Evolutionary conservation across 805 yeast species (phyloP).

Genomic region (Isabelozyma gotoi): DNA sequence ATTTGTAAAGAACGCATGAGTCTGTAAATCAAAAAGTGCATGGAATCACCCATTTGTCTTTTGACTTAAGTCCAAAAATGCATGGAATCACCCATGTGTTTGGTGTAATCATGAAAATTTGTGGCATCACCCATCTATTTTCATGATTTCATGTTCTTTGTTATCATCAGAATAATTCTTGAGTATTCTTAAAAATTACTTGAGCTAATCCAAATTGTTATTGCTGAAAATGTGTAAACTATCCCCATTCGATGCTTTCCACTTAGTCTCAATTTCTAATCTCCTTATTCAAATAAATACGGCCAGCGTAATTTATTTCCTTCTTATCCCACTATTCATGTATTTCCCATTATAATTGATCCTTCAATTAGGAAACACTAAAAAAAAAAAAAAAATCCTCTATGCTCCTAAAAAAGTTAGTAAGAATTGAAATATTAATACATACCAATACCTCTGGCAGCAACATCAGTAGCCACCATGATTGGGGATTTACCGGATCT

Average conservation of each 20-base stretch:
- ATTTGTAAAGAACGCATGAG: background rate
- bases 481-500: slow-evolving; percentile 90
- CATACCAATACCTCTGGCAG: slow-evolving; percentile 99
- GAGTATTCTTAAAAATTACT: background rate
- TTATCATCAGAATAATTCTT: background rate
- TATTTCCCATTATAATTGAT: background rate
- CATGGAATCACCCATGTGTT: background rate
- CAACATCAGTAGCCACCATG: slow-evolving; percentile 99
- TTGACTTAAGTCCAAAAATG: background rate
- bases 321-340: background rate
- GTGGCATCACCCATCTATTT: background rate
- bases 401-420: slow-evolving; percentile 7
- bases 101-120: background rate
- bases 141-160: background rate
- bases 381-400: slow-evolving; percentile 4
- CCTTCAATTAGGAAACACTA: background rate
- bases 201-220: background rate
- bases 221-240: background rate
- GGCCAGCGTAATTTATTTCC: background rate
- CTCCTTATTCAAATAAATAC: background rate
- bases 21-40: background rate
- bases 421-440: slow-evolving; percentile 26
- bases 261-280: background rate
- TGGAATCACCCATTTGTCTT: background rate
- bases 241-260: background rate